These are phyloP conservation scores for Sporormia fimetaria DNA, from an alignment of 495 filamentous ascomycete genomes.

Conservation along the genomic window DNA sequence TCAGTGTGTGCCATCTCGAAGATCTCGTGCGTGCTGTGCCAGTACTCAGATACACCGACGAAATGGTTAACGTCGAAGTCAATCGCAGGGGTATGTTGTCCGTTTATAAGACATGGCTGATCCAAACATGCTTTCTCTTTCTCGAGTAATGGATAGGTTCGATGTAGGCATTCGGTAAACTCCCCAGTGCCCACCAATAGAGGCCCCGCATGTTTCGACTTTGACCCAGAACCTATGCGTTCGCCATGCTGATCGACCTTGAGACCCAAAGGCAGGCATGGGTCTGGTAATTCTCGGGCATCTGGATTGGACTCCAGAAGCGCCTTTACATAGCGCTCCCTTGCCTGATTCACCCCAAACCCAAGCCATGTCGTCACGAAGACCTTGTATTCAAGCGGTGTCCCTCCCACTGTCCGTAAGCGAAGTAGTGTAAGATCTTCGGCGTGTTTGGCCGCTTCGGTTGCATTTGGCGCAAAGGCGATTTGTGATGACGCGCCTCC, in stretches of 20 bases:
- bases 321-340: slow-evolving; percentile 64
- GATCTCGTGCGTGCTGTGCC: slow-evolving; percentile 95
- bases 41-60: slow-evolving; percentile 95
- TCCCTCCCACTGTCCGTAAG: slow-evolving; percentile 69
- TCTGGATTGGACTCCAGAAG: slow-evolving; percentile 48
- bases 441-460: slow-evolving; percentile 80
- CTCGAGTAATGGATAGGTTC: slow-evolving; percentile 76
- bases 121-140: slow-evolving; percentile 81
- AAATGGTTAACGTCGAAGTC: slow-evolving; percentile 98
- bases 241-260: slow-evolving; percentile 45
- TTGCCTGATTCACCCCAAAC: slow-evolving; percentile 86
- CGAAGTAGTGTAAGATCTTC: slow-evolving; percentile 80
- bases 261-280: slow-evolving; percentile 74
- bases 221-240: slow-evolving; percentile 32
- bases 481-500: slow-evolving; percentile 95
- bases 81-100: slow-evolving; percentile 85
- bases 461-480: slow-evolving; percentile 89
- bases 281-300: slow-evolving; percentile 67
- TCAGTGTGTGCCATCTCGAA: slow-evolving; percentile 74
- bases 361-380: slow-evolving; percentile 96
- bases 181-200: slow-evolving; percentile 67
- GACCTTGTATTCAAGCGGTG: slow-evolving; percentile 64
- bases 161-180: slow-evolving; percentile 74
- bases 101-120: slow-evolving; percentile 74
- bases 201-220: slow-evolving; percentile 30